Evolutionary conservation across 441 rosid species (phyloP).

Genomic region (Gossypium aridum): DNA sequence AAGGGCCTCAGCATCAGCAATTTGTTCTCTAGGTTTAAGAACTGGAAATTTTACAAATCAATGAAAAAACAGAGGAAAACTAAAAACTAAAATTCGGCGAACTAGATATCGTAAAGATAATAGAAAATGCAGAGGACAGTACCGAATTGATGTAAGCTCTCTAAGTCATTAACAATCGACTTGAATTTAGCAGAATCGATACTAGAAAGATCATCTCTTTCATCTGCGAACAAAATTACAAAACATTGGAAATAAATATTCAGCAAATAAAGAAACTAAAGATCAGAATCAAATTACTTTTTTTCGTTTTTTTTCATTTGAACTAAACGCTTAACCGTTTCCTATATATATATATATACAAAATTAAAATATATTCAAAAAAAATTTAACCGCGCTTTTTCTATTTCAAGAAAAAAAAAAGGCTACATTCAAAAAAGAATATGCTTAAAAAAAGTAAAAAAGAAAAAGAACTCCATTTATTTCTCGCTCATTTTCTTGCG

Average conservation of each 20-base stretch:
- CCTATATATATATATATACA: neutral
- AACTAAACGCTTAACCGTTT: neutral
- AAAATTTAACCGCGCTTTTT: neutral
- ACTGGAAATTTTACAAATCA: slow-evolving; percentile 19
- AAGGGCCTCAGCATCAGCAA: slow-evolving; percentile 29
- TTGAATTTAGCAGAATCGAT: slow-evolving; percentile 30
- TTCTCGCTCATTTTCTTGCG: neutral
- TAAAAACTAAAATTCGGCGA: too few relatives aligned
- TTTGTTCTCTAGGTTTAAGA: slow-evolving; percentile 25
- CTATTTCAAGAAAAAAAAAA: neutral
- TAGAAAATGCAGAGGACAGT: neutral
- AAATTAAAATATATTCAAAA: neutral
- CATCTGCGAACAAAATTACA: slow-evolving; percentile 21
- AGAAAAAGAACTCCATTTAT: neutral
- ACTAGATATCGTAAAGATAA: too few relatives aligned
- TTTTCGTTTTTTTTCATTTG: neutral
- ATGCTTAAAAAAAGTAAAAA: neutral
- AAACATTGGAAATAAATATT: neutral
- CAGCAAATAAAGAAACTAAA: neutral
- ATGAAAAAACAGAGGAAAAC: neutral
- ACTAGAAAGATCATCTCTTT: slow-evolving; percentile 25
- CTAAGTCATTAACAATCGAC: slow-evolving; percentile 26
- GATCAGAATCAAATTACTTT: neutral
- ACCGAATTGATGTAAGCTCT: slow-evolving; percentile 39
- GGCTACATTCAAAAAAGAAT: neutral